A percentile compares a stretch with the other conserved stretches of the same genome.
Evolutionary conservation across 1,139 yeast genomes (phyloP).

Genomic region (Debaryomycetaceae sp.): DNA sequence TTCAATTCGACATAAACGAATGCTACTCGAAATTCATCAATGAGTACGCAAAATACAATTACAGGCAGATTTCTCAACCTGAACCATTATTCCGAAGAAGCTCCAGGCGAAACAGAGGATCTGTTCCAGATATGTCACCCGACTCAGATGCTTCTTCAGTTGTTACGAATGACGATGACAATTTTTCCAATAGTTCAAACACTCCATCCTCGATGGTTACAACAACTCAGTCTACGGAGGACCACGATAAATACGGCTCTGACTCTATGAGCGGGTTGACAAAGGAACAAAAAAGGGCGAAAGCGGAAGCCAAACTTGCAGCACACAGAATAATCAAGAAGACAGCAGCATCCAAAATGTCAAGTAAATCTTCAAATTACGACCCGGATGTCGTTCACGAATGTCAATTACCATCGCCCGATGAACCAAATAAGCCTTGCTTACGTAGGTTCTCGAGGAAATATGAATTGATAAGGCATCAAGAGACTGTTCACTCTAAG

Average conservation of each 20-base stretch:
- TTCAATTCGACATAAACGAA: slow-evolving; percentile 39
- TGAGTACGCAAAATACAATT: slow-evolving; percentile 31
- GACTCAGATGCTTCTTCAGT: slow-evolving; percentile 5
- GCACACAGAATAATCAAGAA: slow-evolving; percentile 27
- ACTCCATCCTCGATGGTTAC: slow-evolving; percentile 14
- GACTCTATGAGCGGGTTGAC: slow-evolving; percentile 20
- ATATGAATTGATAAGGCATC: slow-evolving; percentile 75
- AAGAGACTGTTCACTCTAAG: slow-evolving; percentile 48
- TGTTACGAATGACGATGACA: slow-evolving; percentile 8
- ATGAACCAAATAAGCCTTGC: slow-evolving; percentile 57
- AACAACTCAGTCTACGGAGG: slow-evolving; percentile 17
- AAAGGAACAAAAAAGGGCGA: slow-evolving; percentile 21
- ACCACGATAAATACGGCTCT: slow-evolving; percentile 25
- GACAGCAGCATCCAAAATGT: slow-evolving; percentile 18
- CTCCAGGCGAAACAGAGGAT: slow-evolving; percentile 11
- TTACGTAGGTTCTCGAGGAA: slow-evolving; percentile 86
- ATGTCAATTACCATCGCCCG: slow-evolving; percentile 47
- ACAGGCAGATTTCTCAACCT: slow-evolving; percentile 15
- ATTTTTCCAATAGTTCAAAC: slow-evolving; percentile 10
- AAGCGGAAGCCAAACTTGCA: slow-evolving; percentile 27
- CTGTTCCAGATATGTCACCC: slow-evolving; percentile 6
- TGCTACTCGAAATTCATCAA: slow-evolving; percentile 35
- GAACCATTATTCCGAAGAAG: slow-evolving; percentile 10
- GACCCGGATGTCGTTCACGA: slow-evolving; percentile 51
- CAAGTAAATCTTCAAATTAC: slow-evolving; percentile 41